Base-by-base conservation (phyloP, 2,329 filamentous ascomycete species). In the Diaporthe sp. region DNA sequence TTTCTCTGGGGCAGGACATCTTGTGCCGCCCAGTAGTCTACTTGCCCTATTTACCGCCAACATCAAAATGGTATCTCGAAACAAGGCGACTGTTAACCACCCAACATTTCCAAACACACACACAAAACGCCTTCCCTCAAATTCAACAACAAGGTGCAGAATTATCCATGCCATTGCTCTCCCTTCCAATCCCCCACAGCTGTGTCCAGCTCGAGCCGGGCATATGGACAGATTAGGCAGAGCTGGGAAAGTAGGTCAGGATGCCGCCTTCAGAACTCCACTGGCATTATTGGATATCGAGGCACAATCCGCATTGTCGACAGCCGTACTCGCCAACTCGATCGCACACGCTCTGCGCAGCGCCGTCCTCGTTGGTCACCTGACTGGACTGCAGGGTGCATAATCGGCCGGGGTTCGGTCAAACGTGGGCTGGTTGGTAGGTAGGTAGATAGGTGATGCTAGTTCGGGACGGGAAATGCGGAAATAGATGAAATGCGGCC, bases 31-130 rank as follows among this genome's bases (percentile, higher is more conserved):
- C 30, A 39, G 37, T 25, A 27, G 44, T 65, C 61, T 70, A 70
- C 51, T 42, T 42, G 27, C 35, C 55, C 53, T 42, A 74, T 27
- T 22, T 68, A 44, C 61, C 42, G 61, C 61, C 39, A 58, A 71
- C n/a, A 44, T 66, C 72, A 74, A 47, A 47, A 65, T 74, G 68
- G 61, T 71, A 70, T 72, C 55, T 71, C 55, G 42, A 71, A 53
- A 35, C 53, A 42, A 39, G 50, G 27, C 19, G 44, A 39, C 68
- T 47, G 32, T 25, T 25, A 8, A n/a, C 63, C 61, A 44, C 53
- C 66, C 32, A n/a, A 27, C 47, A 37, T 51, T 71, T 55, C 53
- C 53, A 69, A 65, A 39, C 32, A 65, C 66, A 37, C 66, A 44
- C 51, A 27, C 32, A 72, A 44, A 71, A 58, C 42, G 53, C 74